Percentiles rank a stretch among this genome's conserved stretches.
Evolutionary conservation across 257 asterid genomes (phyloP).

Genomic region (Petrea volubilis): DNA sequence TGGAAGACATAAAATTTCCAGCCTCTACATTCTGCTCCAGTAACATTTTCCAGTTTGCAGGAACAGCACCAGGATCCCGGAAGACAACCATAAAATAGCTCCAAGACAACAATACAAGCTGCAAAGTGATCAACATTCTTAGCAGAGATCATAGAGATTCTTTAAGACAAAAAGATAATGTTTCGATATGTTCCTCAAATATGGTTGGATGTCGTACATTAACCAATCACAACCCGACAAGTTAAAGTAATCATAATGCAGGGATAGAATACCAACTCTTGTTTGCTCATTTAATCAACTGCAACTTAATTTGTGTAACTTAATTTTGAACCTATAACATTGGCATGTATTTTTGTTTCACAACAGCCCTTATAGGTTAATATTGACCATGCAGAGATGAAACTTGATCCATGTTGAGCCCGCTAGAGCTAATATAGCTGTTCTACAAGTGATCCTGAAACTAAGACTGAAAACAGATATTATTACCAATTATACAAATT

Average conservation of each 20-base stretch:
- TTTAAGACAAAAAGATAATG: not conserved
- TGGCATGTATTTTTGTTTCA: not conserved
- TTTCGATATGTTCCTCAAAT: not conserved
- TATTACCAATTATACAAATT: not conserved
- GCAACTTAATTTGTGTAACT: not conserved
- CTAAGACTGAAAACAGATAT: not conserved
- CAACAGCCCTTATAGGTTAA: not conserved
- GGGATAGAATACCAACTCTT: not conserved
- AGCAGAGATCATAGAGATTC: constrained; percentile 2
- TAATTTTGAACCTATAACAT: not conserved
- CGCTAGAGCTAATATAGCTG: not conserved
- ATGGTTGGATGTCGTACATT: not conserved
- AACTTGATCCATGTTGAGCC: not conserved
- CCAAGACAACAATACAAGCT: constrained; percentile 78
- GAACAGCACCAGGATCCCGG: constrained; percentile 85
- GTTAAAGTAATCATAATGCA: not conserved
- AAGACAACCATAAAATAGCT: constrained; percentile 74
- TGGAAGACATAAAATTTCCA: constrained; percentile 37
- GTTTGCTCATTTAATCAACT: too few species aligned
- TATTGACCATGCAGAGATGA: not conserved
- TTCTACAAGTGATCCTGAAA: not conserved
- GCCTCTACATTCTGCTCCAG: constrained; percentile 43
- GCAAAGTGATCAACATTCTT: constrained; percentile 32
- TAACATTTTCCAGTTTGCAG: constrained; percentile 59
- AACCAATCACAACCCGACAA: not conserved